Base-by-base conservation (phyloP, 176 grass and related monocot species). In the barley (Hordeum vulgare) region DNA sequence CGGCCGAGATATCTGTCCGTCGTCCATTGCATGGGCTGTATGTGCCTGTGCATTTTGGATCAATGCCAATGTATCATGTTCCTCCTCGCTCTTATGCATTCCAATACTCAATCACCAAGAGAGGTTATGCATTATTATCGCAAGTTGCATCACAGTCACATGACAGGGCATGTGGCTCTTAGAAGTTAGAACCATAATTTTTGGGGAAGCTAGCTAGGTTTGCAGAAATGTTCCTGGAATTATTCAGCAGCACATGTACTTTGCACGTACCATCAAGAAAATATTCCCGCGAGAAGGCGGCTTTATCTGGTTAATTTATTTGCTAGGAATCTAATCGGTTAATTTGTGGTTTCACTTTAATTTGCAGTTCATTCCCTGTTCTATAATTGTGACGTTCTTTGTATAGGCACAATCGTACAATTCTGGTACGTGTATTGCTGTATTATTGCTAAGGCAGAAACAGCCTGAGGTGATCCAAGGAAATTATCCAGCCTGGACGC, bases 121-220 rank as follows among this genome's bases (percentile, higher is more conserved):
- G 39, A 72, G n/a, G n/a, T 72, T 49, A n/a, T 68, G 68, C 47
- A 12, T 85, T 39, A 71, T 82, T 72, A 10, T 72, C 47, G 77
- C 82, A 69, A 26, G 57, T 85, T 89, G 70, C 82, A 62, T 81
- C 37, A 31, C 9, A 13, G 4, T 69, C 77, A 89, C 82, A 89
- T 81, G 71, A 85, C 13, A 23, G 1, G 6, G 44, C 62, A 70
- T 85, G 82, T 81, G 82, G 29, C 25, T 23, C 36, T 74, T 49
- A 13, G 66, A 82, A 28, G 66, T 74, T 49, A 9, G 66, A 60
- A 21, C 66, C 24, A 82, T 45, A 61, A 72, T 17, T 72, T 41
- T 42, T 17, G 15, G 67, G 20, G 67, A 73, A 21, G 57, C 80
- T 74, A 64, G 37, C 75, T 59, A 26, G 65, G 17, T 61, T 12